Conservation (phyloP, 2,329 filamentous ascomycete genomes). For the Penicillium palitans region DNA sequence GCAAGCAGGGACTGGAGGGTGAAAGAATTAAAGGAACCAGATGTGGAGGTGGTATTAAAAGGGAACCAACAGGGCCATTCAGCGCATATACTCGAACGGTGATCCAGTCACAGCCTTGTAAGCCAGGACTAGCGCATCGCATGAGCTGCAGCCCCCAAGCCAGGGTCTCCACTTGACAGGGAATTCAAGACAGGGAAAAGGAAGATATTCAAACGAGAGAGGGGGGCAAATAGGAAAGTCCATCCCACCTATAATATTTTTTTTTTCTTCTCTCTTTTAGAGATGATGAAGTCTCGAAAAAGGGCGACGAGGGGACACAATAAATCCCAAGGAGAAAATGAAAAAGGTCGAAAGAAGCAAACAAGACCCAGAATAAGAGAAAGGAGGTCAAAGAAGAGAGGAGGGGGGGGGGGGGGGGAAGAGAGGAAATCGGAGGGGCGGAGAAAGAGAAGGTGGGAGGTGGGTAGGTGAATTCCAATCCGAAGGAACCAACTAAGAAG, state of each 20-base stretch:
- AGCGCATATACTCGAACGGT: conserved; percentile 1
- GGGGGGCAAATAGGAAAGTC: conserved; percentile 5
- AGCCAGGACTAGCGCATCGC: conserved; percentile 2
- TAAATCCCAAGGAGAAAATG: background rate
- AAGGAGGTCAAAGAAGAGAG: conserved; percentile 10
- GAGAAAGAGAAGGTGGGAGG: conserved; percentile 2
- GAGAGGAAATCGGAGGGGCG: conserved; percentile 12
- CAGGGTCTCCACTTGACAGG: background rate
- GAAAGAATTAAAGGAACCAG: background rate
- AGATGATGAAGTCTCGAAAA: background rate
- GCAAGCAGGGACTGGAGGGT: background rate
- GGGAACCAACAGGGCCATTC: conserved; percentile 1
- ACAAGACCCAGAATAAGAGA: background rate
- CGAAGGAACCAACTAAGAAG: background rate
- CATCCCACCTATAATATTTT: conserved; percentile 18
- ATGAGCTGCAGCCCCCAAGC: conserved; percentile 6
- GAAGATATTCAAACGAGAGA: background rate
- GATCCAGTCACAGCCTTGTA: conserved; percentile 4
- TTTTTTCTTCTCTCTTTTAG: background rate
- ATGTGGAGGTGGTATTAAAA: conserved; percentile 1
- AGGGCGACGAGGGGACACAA: background rate
- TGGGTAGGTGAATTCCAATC: conserved; percentile 6
- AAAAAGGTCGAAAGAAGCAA: conserved; percentile 1
- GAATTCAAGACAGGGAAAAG: background rate
- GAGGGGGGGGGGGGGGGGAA: conserved; percentile 5